phyloP scores from a whole-genome alignment of 768 basidiomycete species.

The Phaeotremella fagi region DNA sequence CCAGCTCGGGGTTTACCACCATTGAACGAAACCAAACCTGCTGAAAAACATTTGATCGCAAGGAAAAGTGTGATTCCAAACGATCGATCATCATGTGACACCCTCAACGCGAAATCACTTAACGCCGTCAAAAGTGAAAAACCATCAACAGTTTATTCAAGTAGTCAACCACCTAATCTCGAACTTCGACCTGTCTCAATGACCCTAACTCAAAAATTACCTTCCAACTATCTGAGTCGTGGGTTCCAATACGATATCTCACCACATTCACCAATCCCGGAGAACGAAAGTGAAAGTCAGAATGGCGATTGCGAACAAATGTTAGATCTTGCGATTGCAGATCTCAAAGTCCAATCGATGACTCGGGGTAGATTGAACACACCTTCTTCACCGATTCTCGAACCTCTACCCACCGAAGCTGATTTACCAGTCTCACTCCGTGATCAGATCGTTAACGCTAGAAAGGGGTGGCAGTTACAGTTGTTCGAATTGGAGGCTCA shows the following conservation, averaged over 20 bases:
- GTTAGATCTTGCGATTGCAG: neutral
- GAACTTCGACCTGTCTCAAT: constrained; percentile 38
- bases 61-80: too few species aligned
- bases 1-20: too few species aligned
- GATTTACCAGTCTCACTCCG: neutral
- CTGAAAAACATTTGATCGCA: too few species aligned
- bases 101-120: neutral
- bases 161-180: constrained; percentile 15
- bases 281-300: too few species aligned
- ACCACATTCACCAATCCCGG: neutral
- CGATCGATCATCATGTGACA: neutral
- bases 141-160: neutral
- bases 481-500: constrained; percentile 31
- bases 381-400: neutral
- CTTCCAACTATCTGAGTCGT: constrained; percentile 21
- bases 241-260: neutral
- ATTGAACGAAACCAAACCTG: neutral
- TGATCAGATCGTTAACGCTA: constrained; percentile 16
- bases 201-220: constrained; percentile 26
- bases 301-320: neutral
- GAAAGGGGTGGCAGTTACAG: constrained; percentile 20
- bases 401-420: neutral
- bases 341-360: neutral
- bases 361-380: neutral
- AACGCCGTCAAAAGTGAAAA: neutral